Conservation (phyloP, 805 yeast genomes). For the Metschnikowia noctiluminum region DNA sequence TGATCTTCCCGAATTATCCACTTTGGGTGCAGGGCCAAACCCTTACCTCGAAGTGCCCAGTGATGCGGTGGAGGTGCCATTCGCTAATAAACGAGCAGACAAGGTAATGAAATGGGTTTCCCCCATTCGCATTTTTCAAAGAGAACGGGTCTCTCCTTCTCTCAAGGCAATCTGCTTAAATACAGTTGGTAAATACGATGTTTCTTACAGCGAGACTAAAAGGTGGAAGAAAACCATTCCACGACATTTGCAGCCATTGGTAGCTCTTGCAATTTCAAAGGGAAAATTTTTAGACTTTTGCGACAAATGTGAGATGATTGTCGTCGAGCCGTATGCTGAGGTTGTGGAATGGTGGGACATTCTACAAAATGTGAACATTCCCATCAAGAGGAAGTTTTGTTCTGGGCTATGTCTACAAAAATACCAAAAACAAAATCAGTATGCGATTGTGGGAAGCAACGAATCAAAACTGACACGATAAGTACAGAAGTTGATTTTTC, state of each 20-base stretch:
- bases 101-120: slow-evolving; percentile 19
- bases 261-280: slow-evolving; percentile 51
- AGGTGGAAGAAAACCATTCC: slow-evolving; percentile 52
- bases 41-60: slow-evolving; percentile 31
- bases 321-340: slow-evolving; percentile 57
- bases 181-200: slow-evolving; percentile 47
- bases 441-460: not conserved
- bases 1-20: slow-evolving; percentile 39
- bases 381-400: slow-evolving; percentile 55
- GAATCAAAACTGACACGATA: not conserved
- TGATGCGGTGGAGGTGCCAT: slow-evolving; percentile 21
- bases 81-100: not conserved
- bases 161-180: slow-evolving; percentile 48
- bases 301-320: slow-evolving; percentile 45
- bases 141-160: slow-evolving; percentile 35
- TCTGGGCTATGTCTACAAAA: slow-evolving; percentile 43
- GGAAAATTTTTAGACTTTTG: slow-evolving; percentile 52
- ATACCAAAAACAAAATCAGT: slow-evolving; percentile 17
- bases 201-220: slow-evolving; percentile 51
- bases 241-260: slow-evolving; percentile 40
- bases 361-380: slow-evolving; percentile 45
- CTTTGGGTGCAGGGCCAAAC: slow-evolving; percentile 56
- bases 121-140: slow-evolving; percentile 23
- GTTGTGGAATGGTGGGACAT: slow-evolving; percentile 68
- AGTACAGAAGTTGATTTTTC: no score